A percentile compares a stretch with the other conserved stretches of the same genome.
phyloP scores from a whole-genome alignment of 129 eudicot genomes.

The Chrysanthemum seticuspe region DNA sequence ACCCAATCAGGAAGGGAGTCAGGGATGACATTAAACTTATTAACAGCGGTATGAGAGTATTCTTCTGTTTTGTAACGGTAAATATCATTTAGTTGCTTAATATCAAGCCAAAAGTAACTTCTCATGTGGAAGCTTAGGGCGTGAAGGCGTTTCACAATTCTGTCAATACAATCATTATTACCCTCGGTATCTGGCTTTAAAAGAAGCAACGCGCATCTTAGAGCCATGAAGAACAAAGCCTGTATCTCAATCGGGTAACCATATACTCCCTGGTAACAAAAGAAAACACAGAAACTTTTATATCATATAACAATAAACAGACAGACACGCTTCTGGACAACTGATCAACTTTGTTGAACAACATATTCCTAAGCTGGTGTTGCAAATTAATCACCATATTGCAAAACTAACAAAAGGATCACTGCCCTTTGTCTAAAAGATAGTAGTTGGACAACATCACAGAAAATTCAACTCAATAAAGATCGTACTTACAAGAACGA shows the following conservation, averaged over 20 bases:
- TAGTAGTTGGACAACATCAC: too few relatives aligned
- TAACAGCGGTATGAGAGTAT: slow-evolving; percentile 95
- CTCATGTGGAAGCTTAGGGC: slow-evolving; percentile 97
- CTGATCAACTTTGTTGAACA: too few relatives aligned
- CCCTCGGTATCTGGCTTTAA: slow-evolving; percentile 75
- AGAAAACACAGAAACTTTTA: background rate
- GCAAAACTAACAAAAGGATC: too few relatives aligned
- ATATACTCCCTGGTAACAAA: slow-evolving; percentile 68
- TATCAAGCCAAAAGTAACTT: slow-evolving; percentile 91
- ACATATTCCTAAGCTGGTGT: too few relatives aligned
- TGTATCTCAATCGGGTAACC: slow-evolving; percentile 98
- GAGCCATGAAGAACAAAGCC: slow-evolving; percentile 92
- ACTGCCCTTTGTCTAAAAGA: too few relatives aligned
- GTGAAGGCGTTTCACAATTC: slow-evolving; percentile 70
- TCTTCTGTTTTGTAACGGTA: slow-evolving; percentile 95
- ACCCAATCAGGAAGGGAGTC: slow-evolving; percentile 97
- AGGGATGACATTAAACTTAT: slow-evolving; percentile 93
- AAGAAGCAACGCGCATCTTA: slow-evolving; percentile 76
- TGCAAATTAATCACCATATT: too few relatives aligned
- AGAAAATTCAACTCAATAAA: too few relatives aligned
- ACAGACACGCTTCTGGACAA: too few relatives aligned
- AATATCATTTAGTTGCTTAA: slow-evolving; percentile 89
- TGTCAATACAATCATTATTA: slow-evolving; percentile 54
- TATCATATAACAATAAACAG: too few relatives aligned
- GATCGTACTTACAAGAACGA: too few relatives aligned